A percentile compares a stretch with the other conserved stretches of the same genome.
phyloP scores from a whole-genome alignment of 768 basidiomycete genomes.

The Lactarius akahatsu region DNA sequence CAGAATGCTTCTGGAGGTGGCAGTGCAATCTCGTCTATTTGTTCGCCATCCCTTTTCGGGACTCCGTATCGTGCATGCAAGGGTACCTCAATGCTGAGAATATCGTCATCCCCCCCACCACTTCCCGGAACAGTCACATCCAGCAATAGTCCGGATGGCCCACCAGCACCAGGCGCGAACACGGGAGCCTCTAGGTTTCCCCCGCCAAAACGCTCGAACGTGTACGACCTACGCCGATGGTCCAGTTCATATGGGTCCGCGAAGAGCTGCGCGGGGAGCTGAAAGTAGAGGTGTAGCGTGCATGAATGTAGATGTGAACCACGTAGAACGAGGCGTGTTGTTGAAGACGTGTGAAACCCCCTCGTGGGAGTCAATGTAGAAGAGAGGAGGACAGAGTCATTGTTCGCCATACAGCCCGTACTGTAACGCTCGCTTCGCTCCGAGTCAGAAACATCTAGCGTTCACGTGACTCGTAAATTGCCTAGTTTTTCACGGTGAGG shows the following conservation, averaged over 20 bases:
- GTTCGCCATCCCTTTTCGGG: slow-evolving; percentile 7
- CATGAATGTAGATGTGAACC: neutral
- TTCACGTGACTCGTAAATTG: neutral
- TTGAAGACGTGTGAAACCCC: slow-evolving; percentile 21
- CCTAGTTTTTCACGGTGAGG: neutral
- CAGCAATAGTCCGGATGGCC: neutral
- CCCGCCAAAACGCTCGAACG: slow-evolving; percentile 23
- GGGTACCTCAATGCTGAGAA: slow-evolving; percentile 1
- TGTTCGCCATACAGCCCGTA: neutral
- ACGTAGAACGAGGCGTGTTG: slow-evolving; percentile 15
- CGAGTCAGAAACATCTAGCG: no score
- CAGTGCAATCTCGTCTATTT: slow-evolving; percentile 12
- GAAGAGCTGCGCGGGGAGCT: slow-evolving; percentile 1
- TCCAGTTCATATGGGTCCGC: slow-evolving; percentile 13
- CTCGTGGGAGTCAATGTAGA: slow-evolving; percentile 10
- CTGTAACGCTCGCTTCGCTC: no score
- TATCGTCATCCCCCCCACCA: neutral
- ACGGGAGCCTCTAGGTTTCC: slow-evolving; percentile 19
- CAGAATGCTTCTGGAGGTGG: slow-evolving; percentile 21
- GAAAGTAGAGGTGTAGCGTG: neutral
- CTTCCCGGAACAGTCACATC: neutral
- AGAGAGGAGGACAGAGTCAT: slow-evolving; percentile 6
- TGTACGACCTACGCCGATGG: slow-evolving; percentile 11
- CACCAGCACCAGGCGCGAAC: slow-evolving; percentile 1
- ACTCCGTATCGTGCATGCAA: slow-evolving; percentile 4